A percentile compares a stretch with the other conserved stretches of the same genome.
Evolutionary conservation across 495 filamentous ascomycete genomes (phyloP).

Genomic region (Oidiodendron maius): DNA sequence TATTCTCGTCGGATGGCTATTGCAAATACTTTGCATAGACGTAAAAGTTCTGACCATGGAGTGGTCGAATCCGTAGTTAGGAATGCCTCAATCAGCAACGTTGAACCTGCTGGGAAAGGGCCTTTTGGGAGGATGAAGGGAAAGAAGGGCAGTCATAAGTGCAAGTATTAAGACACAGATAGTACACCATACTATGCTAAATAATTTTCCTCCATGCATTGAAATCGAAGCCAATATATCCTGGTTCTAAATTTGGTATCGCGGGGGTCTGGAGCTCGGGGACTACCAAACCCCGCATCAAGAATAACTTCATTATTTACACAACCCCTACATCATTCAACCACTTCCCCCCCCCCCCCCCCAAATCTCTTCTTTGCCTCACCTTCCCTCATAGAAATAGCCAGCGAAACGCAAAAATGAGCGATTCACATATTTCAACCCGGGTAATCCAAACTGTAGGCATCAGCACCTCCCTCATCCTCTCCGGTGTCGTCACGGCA

Average conservation of each 20-base stretch:
- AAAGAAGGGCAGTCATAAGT: background rate
- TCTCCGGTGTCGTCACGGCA: conserved; percentile 34
- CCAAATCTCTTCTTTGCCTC: too few species aligned
- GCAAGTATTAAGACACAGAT: background rate
- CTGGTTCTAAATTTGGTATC: too few species aligned
- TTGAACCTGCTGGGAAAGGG: background rate
- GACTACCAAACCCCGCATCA: too few species aligned
- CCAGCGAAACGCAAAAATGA: too few species aligned
- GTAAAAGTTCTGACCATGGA: background rate
- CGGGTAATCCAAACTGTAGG: conserved; percentile 40
- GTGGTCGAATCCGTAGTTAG: background rate
- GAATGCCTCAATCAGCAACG: background rate
- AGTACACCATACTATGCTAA: too few species aligned
- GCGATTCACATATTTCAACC: conserved; percentile 22
- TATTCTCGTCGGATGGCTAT: background rate
- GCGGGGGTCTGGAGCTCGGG: too few species aligned
- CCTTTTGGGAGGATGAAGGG: background rate
- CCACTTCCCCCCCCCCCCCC: too few species aligned
- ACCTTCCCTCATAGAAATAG: too few species aligned
- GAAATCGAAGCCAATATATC: too few species aligned
- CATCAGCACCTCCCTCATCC: conserved; percentile 38
- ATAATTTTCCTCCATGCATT: too few species aligned
- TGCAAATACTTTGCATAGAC: background rate
- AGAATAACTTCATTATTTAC: too few species aligned
- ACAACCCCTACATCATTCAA: too few species aligned